phyloP scores from a whole-genome alignment of 225 moss, liverwort and hornwort genomes.

The Antitrichia curtipendula region DNA sequence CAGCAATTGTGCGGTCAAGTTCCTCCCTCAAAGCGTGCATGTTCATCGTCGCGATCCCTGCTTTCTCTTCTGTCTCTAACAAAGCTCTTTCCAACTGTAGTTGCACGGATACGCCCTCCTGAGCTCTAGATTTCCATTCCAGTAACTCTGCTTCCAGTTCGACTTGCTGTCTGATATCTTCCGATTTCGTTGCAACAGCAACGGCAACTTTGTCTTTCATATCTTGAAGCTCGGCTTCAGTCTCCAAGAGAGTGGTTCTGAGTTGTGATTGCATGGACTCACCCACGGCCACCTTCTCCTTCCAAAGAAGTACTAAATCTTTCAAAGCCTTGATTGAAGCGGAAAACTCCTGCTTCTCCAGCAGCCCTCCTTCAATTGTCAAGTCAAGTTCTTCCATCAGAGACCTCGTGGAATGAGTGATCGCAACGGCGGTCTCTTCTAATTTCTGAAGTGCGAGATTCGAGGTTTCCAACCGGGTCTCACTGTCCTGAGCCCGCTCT shows the following conservation, averaged over 20 bases:
- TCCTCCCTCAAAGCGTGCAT: constrained; percentile 1
- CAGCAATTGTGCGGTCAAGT: not conserved
- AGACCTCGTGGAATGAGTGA: not conserved
- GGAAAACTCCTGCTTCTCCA: not conserved
- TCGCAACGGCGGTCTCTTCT: not conserved
- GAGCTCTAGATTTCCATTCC: constrained; percentile 23
- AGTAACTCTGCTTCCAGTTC: constrained; percentile 1
- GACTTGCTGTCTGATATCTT: not conserved
- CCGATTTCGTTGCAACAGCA: constrained; percentile 19
- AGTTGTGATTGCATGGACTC: not conserved
- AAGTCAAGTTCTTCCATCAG: constrained; percentile 17
- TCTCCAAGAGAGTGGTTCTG: constrained; percentile 4
- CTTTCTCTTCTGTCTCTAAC: constrained; percentile 3
- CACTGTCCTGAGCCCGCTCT: not conserved
- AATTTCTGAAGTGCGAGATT: not conserved
- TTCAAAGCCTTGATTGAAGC: not conserved
- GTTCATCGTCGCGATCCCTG: not conserved
- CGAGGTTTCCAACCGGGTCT: not conserved
- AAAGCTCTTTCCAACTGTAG: constrained; percentile 1
- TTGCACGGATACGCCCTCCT: constrained; percentile 12
- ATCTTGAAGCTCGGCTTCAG: constrained; percentile 10
- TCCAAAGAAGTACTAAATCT: not conserved
- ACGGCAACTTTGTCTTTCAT: constrained; percentile 12
- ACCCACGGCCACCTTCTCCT: constrained; percentile 2
- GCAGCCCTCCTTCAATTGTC: not conserved